phyloP scores from a whole-genome alignment of 2,329 filamentous ascomycete genomes.

The Xylaria sp. region DNA sequence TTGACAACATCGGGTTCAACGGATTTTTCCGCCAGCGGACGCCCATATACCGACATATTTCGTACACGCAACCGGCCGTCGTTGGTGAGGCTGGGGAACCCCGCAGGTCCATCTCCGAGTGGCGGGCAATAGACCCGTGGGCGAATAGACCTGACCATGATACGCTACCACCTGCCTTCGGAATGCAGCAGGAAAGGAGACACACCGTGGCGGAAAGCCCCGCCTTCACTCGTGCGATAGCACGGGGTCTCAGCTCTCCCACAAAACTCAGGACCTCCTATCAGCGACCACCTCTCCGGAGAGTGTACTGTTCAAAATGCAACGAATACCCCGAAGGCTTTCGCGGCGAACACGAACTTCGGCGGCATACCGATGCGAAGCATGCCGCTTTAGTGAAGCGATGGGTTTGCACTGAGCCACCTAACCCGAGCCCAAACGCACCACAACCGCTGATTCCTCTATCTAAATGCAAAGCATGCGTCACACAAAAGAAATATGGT shows the following conservation, averaged over 20 bases:
- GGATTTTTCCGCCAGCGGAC: slow-evolving; percentile 50
- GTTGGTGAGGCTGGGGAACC: slow-evolving; percentile 42
- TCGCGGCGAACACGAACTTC: slow-evolving; percentile 85
- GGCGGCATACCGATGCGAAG: slow-evolving; percentile 68
- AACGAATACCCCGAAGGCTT: slow-evolving; percentile 85
- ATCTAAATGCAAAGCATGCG: slow-evolving; percentile 61
- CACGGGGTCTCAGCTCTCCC: slow-evolving; percentile 51
- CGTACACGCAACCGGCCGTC: slow-evolving; percentile 43
- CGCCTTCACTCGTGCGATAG: slow-evolving; percentile 46
- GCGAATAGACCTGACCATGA: slow-evolving; percentile 39
- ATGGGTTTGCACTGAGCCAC: slow-evolving; percentile 62
- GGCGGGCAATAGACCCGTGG: slow-evolving; percentile 50
- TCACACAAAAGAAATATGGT: slow-evolving; percentile 62
- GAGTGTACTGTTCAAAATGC: slow-evolving; percentile 79
- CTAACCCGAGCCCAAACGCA: slow-evolving; percentile 43
- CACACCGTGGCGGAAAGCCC: slow-evolving; percentile 57
- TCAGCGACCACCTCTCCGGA: slow-evolving; percentile 65
- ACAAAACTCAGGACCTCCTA: slow-evolving; percentile 52
- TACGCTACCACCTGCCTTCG: slow-evolving; percentile 32
- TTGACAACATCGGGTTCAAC: slow-evolving; percentile 46
- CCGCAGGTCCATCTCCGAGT: slow-evolving; percentile 48
- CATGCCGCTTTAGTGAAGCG: slow-evolving; percentile 60
- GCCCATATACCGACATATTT: slow-evolving; percentile 42
- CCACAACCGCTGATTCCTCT: slow-evolving; percentile 59
- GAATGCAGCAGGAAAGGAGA: slow-evolving; percentile 45